Evolutionary conservation across 371 early-diverging fungal genomes (phyloP), one percentile per base, ranked within the genome.

Genomic region (Sporodiniella umbellata): DNA sequence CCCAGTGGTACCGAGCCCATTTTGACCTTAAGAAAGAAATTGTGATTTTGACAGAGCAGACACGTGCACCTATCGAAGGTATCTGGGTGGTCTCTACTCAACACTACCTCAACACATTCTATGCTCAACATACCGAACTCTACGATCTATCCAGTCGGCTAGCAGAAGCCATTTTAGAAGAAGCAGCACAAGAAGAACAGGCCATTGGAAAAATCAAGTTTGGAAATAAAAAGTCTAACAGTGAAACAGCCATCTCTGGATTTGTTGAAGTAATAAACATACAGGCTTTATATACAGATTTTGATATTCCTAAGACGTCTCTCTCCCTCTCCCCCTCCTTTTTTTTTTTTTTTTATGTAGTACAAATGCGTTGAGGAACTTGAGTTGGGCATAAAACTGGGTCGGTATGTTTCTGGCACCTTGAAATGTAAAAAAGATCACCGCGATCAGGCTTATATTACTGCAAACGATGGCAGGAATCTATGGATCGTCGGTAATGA

Each of bases 401-500:
- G 60, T 31, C 65, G 79, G 15, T 83, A 75, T 46, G 69, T 79
- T 47, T 69, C 79, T 17, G 84, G 84, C 4, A 63, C 70, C n/a
- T 58, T 80, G 17, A 62, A 69, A 5, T 79, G 77, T 24, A 70
- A 74, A 26, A 56, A 71, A 19, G 77, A 72, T 25, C 66, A 64
- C 30, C 69, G 80, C 23, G 72, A 84, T 23, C 76, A 78, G 51
- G 87, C 84, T 4, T 76, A 81, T 45, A 72, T 88, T 6, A 77
- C 68, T 42, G 75, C 77, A 22, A 65, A 59, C 28, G 55, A 61
- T 18, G 70, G 65, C 24, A 75, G 75, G 4, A 81, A 80, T 40
- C 82, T 88, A 37, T 62, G 83, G 15, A 76, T 88, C 47, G 59
- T 75, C 1, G 91, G 90, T 12, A 80, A 83, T 15, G 87, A 87